These are phyloP conservation scores for Bipolaris victoriae DNA, from an alignment of 2,329 filamentous ascomycete species.

Conservation along the genomic window DNA sequence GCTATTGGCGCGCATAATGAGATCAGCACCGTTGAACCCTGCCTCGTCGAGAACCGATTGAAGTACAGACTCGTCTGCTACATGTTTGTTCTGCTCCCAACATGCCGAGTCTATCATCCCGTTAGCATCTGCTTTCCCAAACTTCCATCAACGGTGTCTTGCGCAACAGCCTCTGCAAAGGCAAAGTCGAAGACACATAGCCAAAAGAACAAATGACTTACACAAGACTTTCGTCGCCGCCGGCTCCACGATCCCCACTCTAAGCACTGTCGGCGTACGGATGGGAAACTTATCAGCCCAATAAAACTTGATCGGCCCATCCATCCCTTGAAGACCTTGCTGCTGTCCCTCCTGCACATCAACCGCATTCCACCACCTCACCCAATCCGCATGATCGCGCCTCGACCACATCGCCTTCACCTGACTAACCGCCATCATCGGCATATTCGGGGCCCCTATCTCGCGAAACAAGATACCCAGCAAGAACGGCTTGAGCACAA, in stretches of 20 bases:
- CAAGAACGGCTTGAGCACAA: constrained; percentile 43
- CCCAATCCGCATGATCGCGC: constrained; percentile 44
- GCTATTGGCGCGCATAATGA: constrained; percentile 35
- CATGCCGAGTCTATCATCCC: constrained; percentile 35
- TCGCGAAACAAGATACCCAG: constrained; percentile 45
- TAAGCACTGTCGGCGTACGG: constrained; percentile 41
- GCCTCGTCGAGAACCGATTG: constrained; percentile 31
- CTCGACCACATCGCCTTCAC: constrained; percentile 36
- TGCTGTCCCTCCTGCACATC: constrained; percentile 38
- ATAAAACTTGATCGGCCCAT: constrained; percentile 36
- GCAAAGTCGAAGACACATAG: neutral
- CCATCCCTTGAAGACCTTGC: constrained; percentile 1
- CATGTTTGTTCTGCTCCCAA: constrained; percentile 41
- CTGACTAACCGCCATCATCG: constrained; percentile 30
- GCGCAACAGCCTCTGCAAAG: neutral
- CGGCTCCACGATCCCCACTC: constrained; percentile 40
- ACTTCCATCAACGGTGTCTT: neutral
- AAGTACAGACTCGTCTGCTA: constrained; percentile 37
- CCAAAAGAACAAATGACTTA: constrained; percentile 17
- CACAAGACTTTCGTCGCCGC: constrained; percentile 30
- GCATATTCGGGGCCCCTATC: constrained; percentile 44
- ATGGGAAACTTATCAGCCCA: constrained; percentile 45
- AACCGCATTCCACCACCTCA: constrained; percentile 42
- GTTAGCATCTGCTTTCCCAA: constrained; percentile 11
- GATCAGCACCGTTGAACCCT: constrained; percentile 32